phyloP scores from a whole-genome alignment of 164 flowering plant species.

The Magnolia kwangsiensis region DNA sequence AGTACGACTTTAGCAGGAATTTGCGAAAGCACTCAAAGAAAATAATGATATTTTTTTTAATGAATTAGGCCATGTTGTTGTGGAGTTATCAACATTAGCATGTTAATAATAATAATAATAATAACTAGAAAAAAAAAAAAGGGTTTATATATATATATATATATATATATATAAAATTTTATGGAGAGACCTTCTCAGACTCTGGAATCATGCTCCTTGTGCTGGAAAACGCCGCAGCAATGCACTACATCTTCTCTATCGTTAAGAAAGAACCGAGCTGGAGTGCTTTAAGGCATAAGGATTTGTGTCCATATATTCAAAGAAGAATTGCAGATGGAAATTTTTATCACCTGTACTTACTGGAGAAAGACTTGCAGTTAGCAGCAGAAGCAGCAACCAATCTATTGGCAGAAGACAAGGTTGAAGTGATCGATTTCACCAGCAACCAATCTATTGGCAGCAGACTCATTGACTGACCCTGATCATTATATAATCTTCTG shows the following conservation, averaged over 20 bases:
- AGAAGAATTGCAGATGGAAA: constrained; percentile 74
- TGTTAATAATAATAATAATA: not conserved
- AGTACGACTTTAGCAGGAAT: too few relatives aligned
- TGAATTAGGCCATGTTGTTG: not conserved
- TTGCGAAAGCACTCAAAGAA: too few relatives aligned
- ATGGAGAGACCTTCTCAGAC: constrained; percentile 47
- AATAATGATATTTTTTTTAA: too few relatives aligned
- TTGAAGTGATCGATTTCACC: constrained; percentile 72
- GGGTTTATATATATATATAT: too few relatives aligned
- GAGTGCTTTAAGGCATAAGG: constrained; percentile 66
- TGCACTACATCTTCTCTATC: constrained; percentile 51
- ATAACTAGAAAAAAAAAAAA: too few relatives aligned
- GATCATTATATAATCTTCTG: constrained; percentile 16
- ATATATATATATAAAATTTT: too few relatives aligned
- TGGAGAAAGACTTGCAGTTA: constrained; percentile 74
- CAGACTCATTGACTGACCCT: constrained; percentile 19
- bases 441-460: too few relatives aligned
- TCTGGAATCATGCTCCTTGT: constrained; percentile 67
- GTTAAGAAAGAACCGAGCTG: constrained; percentile 50
- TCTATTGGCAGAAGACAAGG: constrained; percentile 45
- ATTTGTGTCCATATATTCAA: constrained; percentile 67
- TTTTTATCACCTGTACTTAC: constrained; percentile 56
- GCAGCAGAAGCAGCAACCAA: constrained; percentile 65
- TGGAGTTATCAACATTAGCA: not conserved
- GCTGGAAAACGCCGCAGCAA: constrained; percentile 50